phyloP scores from a whole-genome alignment of 2,329 filamentous ascomycete genomes.

The Pestalotiopsis sp. region DNA sequence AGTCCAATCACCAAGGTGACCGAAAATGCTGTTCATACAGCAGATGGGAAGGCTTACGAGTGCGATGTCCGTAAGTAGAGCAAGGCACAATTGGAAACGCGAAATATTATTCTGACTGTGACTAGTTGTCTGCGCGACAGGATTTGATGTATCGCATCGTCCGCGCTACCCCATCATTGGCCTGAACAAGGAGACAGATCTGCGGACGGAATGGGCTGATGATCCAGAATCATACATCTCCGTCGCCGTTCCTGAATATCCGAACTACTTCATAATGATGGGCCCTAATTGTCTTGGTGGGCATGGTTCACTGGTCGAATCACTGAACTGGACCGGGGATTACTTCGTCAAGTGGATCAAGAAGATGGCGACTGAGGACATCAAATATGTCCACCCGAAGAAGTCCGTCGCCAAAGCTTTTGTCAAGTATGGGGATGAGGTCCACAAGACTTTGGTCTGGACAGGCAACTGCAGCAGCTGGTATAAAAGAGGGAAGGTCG shows the following conservation, averaged over 20 bases:
- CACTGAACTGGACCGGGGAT: slow-evolving; percentile 20
- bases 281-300: slow-evolving; percentile 18
- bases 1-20: slow-evolving; percentile 18
- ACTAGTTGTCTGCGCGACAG: slow-evolving; percentile 5
- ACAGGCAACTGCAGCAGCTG: slow-evolving; percentile 41
- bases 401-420: slow-evolving; percentile 35
- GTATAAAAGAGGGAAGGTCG: slow-evolving; percentile 22
- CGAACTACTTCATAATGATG: slow-evolving; percentile 31
- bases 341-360: slow-evolving; percentile 26
- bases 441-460: slow-evolving; percentile 46
- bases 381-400: slow-evolving; percentile 33
- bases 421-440: slow-evolving; percentile 40
- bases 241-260: slow-evolving; percentile 29
- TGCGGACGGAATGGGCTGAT: slow-evolving; percentile 54
- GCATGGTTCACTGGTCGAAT: slow-evolving; percentile 18
- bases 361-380: slow-evolving; percentile 24
- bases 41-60: slow-evolving; percentile 14
- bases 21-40: slow-evolving; percentile 13
- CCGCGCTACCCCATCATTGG: slow-evolving; percentile 47
- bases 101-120: neutral
- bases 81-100: too few relatives aligned
- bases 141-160: slow-evolving; percentile 12
- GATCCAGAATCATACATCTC: slow-evolving; percentile 31
- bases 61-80: slow-evolving; percentile 16
- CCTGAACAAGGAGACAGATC: slow-evolving; percentile 39